Conservation (phyloP, 1,284 basidiomycete genomes). For the Hymenochaete sp. region DNA sequence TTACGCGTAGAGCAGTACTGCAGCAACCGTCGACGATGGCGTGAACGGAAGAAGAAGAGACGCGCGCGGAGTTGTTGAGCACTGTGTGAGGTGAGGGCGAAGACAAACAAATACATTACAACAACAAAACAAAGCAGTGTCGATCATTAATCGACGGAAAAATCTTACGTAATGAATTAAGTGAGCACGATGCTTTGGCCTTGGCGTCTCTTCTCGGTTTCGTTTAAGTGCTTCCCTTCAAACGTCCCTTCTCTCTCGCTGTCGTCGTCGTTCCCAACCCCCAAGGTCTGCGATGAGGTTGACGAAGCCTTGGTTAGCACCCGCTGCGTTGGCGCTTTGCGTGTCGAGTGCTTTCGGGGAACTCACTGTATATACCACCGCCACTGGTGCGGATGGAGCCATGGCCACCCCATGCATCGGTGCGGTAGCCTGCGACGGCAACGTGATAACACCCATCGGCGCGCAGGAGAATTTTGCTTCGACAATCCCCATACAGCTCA, state of each 20-base stretch:
- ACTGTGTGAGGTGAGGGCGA: too few relatives aligned
- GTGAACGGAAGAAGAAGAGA: slow-evolving; percentile 1
- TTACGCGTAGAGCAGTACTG: slow-evolving; percentile 50
- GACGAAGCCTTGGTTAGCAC: neutral
- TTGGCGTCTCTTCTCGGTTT: neutral
- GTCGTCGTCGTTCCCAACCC: neutral
- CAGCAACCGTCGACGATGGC: slow-evolving; percentile 9
- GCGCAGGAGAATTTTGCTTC: slow-evolving; percentile 4
- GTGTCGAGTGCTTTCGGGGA: slow-evolving; percentile 2
- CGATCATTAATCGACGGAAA: too few relatives aligned
- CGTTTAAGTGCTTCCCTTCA: neutral
- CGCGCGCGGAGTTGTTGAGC: too few relatives aligned
- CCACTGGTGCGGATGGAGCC: slow-evolving; percentile 7
- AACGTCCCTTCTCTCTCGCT: neutral
- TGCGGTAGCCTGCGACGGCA: slow-evolving; percentile 16
- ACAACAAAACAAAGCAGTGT: too few relatives aligned
- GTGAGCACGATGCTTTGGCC: neutral
- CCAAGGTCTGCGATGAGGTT: neutral
- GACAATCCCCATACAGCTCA: slow-evolving; percentile 32
- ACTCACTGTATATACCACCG: slow-evolving; percentile 13
- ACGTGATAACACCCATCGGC: slow-evolving; percentile 9
- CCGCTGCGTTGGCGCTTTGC: slow-evolving; percentile 6
- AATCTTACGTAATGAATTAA: too few relatives aligned
- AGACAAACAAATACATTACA: too few relatives aligned
- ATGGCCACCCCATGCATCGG: slow-evolving; percentile 14